phyloP scores from a whole-genome alignment of 1,284 basidiomycete species.

The Cryptococcus wingfieldii region DNA sequence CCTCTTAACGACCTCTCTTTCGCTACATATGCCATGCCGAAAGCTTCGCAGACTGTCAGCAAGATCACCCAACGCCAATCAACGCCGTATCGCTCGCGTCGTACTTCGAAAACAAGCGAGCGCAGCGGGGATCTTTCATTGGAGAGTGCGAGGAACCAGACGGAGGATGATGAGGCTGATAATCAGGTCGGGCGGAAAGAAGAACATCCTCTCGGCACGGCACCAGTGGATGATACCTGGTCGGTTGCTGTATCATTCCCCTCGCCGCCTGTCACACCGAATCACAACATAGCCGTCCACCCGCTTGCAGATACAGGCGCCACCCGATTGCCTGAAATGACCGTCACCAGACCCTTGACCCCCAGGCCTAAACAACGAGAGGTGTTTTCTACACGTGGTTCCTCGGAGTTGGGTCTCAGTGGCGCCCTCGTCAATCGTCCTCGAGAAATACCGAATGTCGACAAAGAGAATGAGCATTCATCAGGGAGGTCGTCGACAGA shows the following conservation, averaged over 20 bases:
- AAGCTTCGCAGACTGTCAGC: constrained; percentile 1
- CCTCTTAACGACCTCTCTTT: constrained; percentile 15
- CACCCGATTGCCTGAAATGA: not conserved
- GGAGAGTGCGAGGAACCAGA: not conserved
- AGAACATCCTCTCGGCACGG: too few relatives aligned
- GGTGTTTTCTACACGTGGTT: not conserved
- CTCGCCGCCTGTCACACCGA: not conserved
- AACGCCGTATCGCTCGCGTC: constrained; percentile 10
- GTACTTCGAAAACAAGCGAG: not conserved
- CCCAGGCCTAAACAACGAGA: not conserved
- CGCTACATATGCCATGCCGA: not conserved
- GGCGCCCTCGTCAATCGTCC: too few relatives aligned
- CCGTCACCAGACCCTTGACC: not conserved
- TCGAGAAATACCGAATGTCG: too few relatives aligned
- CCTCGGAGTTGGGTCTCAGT: too few relatives aligned
- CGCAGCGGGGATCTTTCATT: not conserved
- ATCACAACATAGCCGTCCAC: not conserved
- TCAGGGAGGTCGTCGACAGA: not conserved
- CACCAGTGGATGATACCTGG: not conserved
- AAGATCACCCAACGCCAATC: constrained; percentile 12
- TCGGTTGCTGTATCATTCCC: not conserved
- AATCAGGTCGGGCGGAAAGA: not conserved
- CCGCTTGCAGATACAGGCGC: not conserved
- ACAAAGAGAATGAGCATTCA: not conserved
- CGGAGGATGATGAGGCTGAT: not conserved